Evolutionary conservation across 768 basidiomycete species (phyloP).

Genomic region (Amyloporia xantha): DNA sequence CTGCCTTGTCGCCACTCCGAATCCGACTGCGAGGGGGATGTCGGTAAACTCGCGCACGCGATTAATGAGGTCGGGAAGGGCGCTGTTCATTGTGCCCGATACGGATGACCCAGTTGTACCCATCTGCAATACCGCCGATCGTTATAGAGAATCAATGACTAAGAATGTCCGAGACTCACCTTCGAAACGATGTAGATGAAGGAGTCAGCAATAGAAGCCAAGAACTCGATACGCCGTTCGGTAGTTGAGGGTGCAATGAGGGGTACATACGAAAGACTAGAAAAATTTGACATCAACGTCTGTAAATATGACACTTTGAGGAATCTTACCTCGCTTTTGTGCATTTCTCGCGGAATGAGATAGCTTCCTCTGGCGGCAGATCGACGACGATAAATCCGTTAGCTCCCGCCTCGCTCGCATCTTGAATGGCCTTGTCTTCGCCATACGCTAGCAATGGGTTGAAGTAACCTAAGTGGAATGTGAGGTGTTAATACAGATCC

Average conservation of each 20-base stretch:
- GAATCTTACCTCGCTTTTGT: conserved; percentile 61
- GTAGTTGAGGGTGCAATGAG: conserved; percentile 93
- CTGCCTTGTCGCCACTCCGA: conserved; percentile 85
- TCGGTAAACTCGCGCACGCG: conserved; percentile 75
- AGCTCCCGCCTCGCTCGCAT: conserved; percentile 84
- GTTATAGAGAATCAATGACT: neutral
- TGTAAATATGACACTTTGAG: neutral
- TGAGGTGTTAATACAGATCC: no score
- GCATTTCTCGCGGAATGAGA: conserved; percentile 87
- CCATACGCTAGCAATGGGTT: conserved; percentile 95
- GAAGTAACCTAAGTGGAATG: conserved; percentile 86
- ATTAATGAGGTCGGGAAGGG: conserved; percentile 76
- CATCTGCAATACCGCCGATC: conserved; percentile 56
- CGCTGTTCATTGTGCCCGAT: conserved; percentile 58
- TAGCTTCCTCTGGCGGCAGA: conserved; percentile 94
- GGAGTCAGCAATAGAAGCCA: conserved; percentile 88
- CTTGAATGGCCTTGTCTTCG: conserved; percentile 88
- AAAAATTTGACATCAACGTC: neutral
- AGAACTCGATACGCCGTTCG: conserved; percentile 79
- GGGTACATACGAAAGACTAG: conserved; percentile 92
- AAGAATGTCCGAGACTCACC: conserved; percentile 32
- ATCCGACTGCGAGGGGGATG: conserved; percentile 91
- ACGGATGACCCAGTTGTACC: conserved; percentile 94
- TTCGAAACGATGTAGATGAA: conserved; percentile 99
- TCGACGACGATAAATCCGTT: conserved; percentile 99